Evolutionary conservation across 1,284 basidiomycete genomes (phyloP), one percentile per base, ranked within the genome.

Genomic region (Pulveroboletus sp.): DNA sequence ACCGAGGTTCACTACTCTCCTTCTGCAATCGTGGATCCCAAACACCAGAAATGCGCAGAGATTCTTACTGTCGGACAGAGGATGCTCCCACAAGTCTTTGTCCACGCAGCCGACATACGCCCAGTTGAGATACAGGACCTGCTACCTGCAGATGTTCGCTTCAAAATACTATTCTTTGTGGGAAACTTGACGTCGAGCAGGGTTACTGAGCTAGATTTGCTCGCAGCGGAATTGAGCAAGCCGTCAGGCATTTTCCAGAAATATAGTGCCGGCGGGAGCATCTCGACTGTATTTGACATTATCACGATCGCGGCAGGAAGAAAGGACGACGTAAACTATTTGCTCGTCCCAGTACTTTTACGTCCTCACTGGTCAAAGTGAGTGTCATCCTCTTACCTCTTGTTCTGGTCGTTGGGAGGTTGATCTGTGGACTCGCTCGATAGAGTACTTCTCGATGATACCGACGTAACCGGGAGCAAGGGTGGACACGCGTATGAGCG

Each of bases 291-390:
- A n/a, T 84, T 87, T 61, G 84, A 87, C 43, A 73, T 88, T 10
- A 52, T 86, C 35, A 68, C 81, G 2, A 79, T 89, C 58, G 71
- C 75, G 50, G 72, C 76, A 20, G 76, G 77, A 10, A 77, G 70
- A 58, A 84, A 81, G 63, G 71, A 73, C 20, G 70, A 67, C n/a
- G 75, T 81, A 5, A 75, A 78, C 46, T 81, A 80, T 57, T 78
- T 77, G 22, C 75, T 76, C 33, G 61, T 88, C 12, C 85, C 86
- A 1, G 56, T 60, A 18, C 58, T 77, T 3, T 72, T 88, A 59
- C 73, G 84, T 54, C 72, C 81, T 11, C 86, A 88, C 67, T 89
- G 86, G 86, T 79, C 83, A 4, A 86, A 83, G 86, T 87, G 53
- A 35, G 67, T 62, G 20, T 43, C 31, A 24, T 59, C 5, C 11